Evolutionary conservation across 306 rosid genomes (phyloP).

Genomic region (Pachyrhizus erosus): DNA sequence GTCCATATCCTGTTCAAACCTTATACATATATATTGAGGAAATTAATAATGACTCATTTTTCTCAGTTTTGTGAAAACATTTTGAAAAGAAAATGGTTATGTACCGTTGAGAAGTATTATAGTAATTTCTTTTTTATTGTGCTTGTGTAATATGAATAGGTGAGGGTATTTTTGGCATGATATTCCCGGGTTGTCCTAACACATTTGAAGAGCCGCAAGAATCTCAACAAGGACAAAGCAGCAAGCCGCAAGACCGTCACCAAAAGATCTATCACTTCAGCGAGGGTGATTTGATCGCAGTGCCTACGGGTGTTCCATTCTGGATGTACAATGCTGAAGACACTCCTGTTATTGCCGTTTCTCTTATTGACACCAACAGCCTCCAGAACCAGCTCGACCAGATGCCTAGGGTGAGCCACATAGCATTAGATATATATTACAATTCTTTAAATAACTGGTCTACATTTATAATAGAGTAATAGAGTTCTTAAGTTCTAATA

Average conservation of each 20-base stretch:
- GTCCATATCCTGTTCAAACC: too few relatives aligned
- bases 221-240: neutral
- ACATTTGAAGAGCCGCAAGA: slow-evolving; percentile 47
- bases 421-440: too few relatives aligned
- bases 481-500: neutral
- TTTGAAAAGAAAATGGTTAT: too few relatives aligned
- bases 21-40: too few relatives aligned
- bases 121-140: too few relatives aligned
- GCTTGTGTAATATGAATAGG: slow-evolving; percentile 26
- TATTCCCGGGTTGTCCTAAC: slow-evolving; percentile 44
- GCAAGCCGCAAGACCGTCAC: slow-evolving; percentile 38
- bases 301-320: slow-evolving; percentile 40
- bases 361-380: slow-evolving; percentile 55
- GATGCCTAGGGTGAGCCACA: slow-evolving; percentile 55
- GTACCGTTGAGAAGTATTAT: too few relatives aligned
- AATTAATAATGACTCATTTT: too few relatives aligned
- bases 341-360: slow-evolving; percentile 43
- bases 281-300: slow-evolving; percentile 46
- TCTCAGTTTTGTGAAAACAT: too few relatives aligned
- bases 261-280: slow-evolving; percentile 43
- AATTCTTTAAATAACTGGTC: too few relatives aligned
- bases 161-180: slow-evolving; percentile 33
- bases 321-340: slow-evolving; percentile 50
- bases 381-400: slow-evolving; percentile 64
- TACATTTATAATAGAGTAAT: too few relatives aligned